Evolutionary conservation across 306 rosid species (phyloP), one percentile per base, ranked within the genome.

Genomic region (Oemleria cerasiformis): DNA sequence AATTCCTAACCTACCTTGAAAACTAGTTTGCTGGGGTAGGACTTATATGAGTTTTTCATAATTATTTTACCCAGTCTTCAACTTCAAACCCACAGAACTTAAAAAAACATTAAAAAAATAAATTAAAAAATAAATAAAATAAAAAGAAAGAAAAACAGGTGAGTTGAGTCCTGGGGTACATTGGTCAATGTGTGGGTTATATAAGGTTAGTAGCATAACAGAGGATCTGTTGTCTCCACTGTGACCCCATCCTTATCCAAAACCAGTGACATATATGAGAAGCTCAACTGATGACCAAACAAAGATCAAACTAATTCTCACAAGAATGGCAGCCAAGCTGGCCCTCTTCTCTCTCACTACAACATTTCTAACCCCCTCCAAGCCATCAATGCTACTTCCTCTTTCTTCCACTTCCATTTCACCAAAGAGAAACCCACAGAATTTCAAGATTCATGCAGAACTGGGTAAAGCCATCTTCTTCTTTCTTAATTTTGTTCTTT

Each of bases 291-390:
- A 75, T 78, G 83, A 63, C 59, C 79, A 71, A 73, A 38, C 42
- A 77, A 8, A 80, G 19, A 69, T 5, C 41, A 34, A 66, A 61
- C 12, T 17, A 30, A 4, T 0, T 56, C 49, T 69, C 59, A 44
- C 57, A 86, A 73, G 64, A 76, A 93, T 90, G 96, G 93, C 97
- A 20, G 62, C 87, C 81, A 85, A 78, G 60, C 10, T 87, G 53
- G 75, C 79, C 78, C 87, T 87, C 55, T 84, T 79, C 72, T 82
- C 92, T 45, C 73, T 73, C 53, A 8, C 71, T 75, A 68, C 76
- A 86, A 84, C 71, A 64, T 59, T 84, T 79, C 75, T 86, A 13
- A 68, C 75, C 60, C 75, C 84, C 41, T 78, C 86, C 23, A 78
- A 73, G 42, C 79, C 78, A 48, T 78, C 87, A 42, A 62, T 73